Evolutionary conservation across 495 filamentous ascomycete species (phyloP).

Genomic region (Hypoxylon fragiforme): DNA sequence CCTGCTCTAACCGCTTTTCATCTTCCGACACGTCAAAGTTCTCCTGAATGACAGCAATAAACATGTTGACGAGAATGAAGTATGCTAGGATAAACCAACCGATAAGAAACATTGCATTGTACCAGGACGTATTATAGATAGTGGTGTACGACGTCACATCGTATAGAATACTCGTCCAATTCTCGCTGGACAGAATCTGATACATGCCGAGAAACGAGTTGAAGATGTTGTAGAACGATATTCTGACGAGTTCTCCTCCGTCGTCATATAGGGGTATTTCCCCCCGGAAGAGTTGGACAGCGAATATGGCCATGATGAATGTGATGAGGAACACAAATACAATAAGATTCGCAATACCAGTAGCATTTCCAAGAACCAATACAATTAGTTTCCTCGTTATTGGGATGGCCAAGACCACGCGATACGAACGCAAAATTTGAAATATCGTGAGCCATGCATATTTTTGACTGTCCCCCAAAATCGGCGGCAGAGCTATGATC

Average conservation of each 20-base stretch:
- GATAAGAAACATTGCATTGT: conserved; percentile 88
- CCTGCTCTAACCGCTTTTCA: conserved; percentile 94
- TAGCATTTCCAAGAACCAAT: conserved; percentile 87
- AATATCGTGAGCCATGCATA: conserved; percentile 94
- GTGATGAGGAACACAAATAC: conserved; percentile 95
- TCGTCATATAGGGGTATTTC: conserved; percentile 66
- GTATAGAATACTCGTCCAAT: conserved; percentile 91
- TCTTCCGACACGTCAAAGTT: conserved; percentile 99
- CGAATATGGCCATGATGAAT: conserved; percentile 91
- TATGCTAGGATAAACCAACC: conserved; percentile 94
- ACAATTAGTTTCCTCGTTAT: conserved; percentile 83
- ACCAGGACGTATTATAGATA: conserved; percentile 75
- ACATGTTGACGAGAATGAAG: conserved; percentile 99
- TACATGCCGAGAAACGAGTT: conserved; percentile 99
- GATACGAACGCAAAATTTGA: conserved; percentile 89
- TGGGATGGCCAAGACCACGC: conserved; percentile 85
- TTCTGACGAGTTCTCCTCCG: conserved; percentile 58
- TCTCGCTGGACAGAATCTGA: conserved; percentile 93
- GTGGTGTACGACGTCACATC: conserved; percentile 70
- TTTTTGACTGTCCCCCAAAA: conserved; percentile 71
- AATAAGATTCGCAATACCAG: conserved; percentile 91
- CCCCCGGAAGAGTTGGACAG: conserved; percentile 88
- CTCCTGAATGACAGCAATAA: conserved; percentile 99
- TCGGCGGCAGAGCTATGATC: conserved; percentile 82
- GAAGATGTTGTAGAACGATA: conserved; percentile 87